phyloP scores from a whole-genome alignment of 495 filamentous ascomycete species.

The Opeltia flavorubescens region DNA sequence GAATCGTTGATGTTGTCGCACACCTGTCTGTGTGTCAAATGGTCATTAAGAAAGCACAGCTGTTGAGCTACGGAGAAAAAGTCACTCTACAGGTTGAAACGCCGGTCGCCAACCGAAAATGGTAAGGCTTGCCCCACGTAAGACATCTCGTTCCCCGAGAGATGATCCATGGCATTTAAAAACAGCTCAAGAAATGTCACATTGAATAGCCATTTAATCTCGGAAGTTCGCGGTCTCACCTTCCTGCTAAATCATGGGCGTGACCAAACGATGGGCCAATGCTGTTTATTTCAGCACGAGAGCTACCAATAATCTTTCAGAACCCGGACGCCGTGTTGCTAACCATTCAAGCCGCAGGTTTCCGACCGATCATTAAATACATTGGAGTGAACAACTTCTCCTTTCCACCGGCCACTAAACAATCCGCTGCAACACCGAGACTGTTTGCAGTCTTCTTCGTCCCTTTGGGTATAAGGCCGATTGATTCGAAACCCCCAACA shows the following conservation, averaged over 20 bases:
- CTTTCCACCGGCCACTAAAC: slow-evolving; percentile 77
- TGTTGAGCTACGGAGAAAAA: neutral
- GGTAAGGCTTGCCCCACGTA: neutral
- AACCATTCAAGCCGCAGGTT: slow-evolving; percentile 43
- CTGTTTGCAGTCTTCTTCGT: slow-evolving; percentile 94
- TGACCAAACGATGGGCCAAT: no score
- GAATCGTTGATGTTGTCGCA: no score
- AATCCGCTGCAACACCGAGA: slow-evolving; percentile 70
- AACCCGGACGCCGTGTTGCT: no score
- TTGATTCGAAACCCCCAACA: slow-evolving; percentile 60
- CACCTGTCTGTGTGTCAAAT: neutral
- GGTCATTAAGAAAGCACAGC: neutral
- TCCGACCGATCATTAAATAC: slow-evolving; percentile 96
- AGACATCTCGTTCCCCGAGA: neutral
- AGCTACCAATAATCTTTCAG: no score
- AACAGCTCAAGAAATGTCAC: no score
- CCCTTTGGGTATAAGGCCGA: slow-evolving; percentile 64
- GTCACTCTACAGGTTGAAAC: neutral
- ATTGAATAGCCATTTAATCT: no score
- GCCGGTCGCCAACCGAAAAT: neutral
- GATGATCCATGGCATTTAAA: no score
- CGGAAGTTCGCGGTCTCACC: no score
- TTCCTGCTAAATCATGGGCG: no score
- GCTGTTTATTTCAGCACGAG: no score
- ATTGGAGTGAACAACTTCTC: slow-evolving; percentile 96